phyloP scores from a whole-genome alignment of 208 protist species.

The Trypanosoma lewisi region DNA sequence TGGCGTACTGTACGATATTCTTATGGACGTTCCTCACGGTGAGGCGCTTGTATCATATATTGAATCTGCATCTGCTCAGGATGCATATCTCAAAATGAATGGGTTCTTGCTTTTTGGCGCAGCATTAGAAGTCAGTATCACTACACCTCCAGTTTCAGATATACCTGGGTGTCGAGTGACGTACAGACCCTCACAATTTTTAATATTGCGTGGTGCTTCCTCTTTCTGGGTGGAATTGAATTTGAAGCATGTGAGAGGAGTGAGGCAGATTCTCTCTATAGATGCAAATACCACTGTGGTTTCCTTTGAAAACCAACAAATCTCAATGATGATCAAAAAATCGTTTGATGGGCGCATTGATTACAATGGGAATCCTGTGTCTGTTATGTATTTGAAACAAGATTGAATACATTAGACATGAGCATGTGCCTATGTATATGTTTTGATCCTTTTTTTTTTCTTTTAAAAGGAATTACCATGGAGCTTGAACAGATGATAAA shows the following conservation, averaged over 20 bases:
- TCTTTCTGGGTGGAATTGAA: constrained; percentile 55
- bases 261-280: constrained; percentile 39
- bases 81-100: constrained; percentile 64
- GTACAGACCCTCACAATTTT: constrained; percentile 29
- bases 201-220: constrained; percentile 51
- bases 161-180: constrained; percentile 60
- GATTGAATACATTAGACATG: constrained; percentile 15
- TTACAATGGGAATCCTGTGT: constrained; percentile 30
- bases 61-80: constrained; percentile 59
- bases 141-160: constrained; percentile 39
- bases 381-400: constrained; percentile 38
- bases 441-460: constrained; percentile 15
- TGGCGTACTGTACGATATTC: constrained; percentile 53
- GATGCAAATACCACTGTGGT: constrained; percentile 46
- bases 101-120: constrained; percentile 58
- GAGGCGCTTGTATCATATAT: constrained; percentile 53
- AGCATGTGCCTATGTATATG: constrained; percentile 7
- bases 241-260: constrained; percentile 44
- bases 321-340: constrained; percentile 28
- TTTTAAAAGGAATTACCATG: constrained; percentile 16
- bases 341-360: constrained; percentile 28
- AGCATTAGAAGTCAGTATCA: constrained; percentile 40
- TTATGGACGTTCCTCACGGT: constrained; percentile 45
- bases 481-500: constrained; percentile 22
- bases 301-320: constrained; percentile 22